Base-by-base conservation (phyloP, 306 rosid genomes). In the Senna tora region DNA sequence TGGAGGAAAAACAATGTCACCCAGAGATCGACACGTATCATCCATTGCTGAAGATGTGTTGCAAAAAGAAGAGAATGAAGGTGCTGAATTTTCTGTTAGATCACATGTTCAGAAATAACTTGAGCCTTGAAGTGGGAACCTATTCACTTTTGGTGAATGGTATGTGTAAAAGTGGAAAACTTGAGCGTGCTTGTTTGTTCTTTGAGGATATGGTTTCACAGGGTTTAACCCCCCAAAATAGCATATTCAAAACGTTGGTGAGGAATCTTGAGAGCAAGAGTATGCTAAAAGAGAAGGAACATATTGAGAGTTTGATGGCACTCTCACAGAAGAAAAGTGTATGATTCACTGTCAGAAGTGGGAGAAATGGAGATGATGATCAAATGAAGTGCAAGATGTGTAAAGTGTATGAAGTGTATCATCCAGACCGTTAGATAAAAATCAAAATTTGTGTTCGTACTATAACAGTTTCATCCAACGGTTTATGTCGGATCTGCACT, bases 41-140 rank as follows among this genome's bases (percentile, higher is more conserved):
- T 69, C 92, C 95, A 0, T 81, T 94, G 81, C 64, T 94, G 79
- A 94, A 89, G 88, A 84, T 94, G 89, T 91, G 90, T 79, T 84
- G 92, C 80, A 86, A 60, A 43, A 89, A 84, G 90, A 94, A 87
- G 81, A 87, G 96, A 71, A 89, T 89, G 91, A 91, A 84, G 83
- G 83, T 94, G 85, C 86, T 91, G 36, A 67, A 74, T 67, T 82
- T 94, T 81, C 75, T 94, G 69, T 74, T 87, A 59, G 88, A 82
- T 51, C 97, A 91, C 77, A 94, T 94, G 98, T 82, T 89, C 12
- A 83, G 65, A 67, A 89, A 87, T 30, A 82, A 89, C 66, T 21
- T 91, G 1, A 80, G 95, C 58, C 84, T 67, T 55, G 97, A 91
- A 5, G 49, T 65, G 7, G 92, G 86, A 7, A 87, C 91, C 42